Base-by-base conservation (phyloP, 805 yeast genomes). In the Wickerhamiella kazuoi region DNA sequence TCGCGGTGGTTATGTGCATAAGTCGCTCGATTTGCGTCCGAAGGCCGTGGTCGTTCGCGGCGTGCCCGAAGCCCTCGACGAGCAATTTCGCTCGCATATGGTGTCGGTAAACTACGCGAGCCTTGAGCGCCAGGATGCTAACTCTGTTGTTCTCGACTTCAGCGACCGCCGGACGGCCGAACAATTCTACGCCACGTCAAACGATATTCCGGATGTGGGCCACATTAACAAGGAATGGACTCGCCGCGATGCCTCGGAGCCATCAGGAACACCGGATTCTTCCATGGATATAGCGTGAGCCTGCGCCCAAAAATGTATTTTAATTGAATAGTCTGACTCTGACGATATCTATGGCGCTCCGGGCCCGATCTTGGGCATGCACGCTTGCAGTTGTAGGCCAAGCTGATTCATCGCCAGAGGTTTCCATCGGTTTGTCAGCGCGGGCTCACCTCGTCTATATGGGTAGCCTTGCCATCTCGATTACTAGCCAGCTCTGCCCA, bases 111-210 rank as follows among this genome's bases (percentile, higher is more conserved):
- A 38, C 37, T 36, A 46, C 43, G 40, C 45, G 5, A 43, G 43
- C 36, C 34, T 41, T 29, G 40, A 41, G 23, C 44, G 53, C 30
- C 37, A 42, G 30, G 46, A 40, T 21, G 34, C 44, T 41, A 15
- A 38, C 39, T 21, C 41, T 31, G 43, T 50, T 32, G 35, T 40
- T 43, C 30, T 53, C 48, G 43, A 49, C 47, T 39, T 63, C 44
- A 50, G 49, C 34, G 63, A 61, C 44, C 49, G 68, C 20, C 37
- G 43, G 21, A 41, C 59, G 4, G 68, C 68, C 3, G 68, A 63
- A 43, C 47, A 47, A 41, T 60, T 60, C 38, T 57, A 44, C 46
- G 46, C 44, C 29, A 41, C 47, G 1, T 28, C 45, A 8, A 39
- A 43, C 23, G 48, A 41, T 2, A 40, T 58, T 18, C 53, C 60